Percentiles rank a stretch among this genome's conserved stretches.
Conservation (phyloP, 2,329 filamentous ascomycete genomes). For the Colletotrichum sp. region DNA sequence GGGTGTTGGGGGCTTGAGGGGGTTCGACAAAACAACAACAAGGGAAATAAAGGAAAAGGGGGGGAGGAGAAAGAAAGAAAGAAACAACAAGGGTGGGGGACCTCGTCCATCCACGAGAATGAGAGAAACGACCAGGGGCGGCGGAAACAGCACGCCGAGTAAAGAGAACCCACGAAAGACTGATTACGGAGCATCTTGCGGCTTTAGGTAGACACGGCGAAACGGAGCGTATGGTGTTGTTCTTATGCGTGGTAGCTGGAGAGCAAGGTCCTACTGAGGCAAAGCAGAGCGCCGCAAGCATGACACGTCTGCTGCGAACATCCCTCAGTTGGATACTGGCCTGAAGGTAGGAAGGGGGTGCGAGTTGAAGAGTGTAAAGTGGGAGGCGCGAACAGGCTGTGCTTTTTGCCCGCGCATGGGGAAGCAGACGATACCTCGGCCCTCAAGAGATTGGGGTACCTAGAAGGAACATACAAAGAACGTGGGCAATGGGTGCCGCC, state of each 20-base stretch:
- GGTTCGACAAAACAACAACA: neutral
- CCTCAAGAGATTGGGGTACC: neutral
- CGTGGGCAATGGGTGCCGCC: neutral
- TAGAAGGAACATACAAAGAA: neutral
- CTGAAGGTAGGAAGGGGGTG: neutral
- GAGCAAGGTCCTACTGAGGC: neutral
- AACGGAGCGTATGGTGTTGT: neutral
- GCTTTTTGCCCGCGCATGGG: neutral
- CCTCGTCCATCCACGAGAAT: neutral
- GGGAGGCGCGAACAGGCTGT: neutral
- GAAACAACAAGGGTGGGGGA: neutral
- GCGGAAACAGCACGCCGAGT: neutral
- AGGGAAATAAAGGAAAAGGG: neutral
- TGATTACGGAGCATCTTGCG: neutral
- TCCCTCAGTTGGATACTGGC: neutral
- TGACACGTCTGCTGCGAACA: neutral
- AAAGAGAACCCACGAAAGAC: neutral
- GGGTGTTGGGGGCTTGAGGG: slow-evolving; percentile 74
- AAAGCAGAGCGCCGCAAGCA: neutral
- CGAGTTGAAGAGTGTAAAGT: neutral
- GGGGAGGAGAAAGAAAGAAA: neutral
- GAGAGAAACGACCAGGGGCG: neutral
- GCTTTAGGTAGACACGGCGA: neutral
- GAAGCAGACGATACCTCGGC: neutral
- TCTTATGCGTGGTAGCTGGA: neutral